Evolutionary conservation across 2,329 filamentous ascomycete genomes (phyloP).

Genomic region (Tolypocladium inflatum): DNA sequence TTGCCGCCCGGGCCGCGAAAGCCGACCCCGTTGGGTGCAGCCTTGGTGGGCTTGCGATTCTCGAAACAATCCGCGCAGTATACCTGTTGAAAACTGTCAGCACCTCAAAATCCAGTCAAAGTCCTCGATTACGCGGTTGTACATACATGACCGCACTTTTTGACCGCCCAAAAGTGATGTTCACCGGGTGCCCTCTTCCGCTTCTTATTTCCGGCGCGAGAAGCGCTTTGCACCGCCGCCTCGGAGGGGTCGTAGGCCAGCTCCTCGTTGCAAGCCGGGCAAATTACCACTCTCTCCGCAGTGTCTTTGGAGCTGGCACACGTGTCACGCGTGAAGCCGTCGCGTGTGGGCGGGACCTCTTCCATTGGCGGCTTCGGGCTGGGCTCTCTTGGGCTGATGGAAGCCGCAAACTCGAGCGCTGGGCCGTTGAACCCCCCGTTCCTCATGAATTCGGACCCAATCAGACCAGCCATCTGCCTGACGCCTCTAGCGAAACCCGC

Average conservation of each 20-base stretch:
- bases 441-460: conserved; percentile 12
- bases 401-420: conserved; percentile 11
- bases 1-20: conserved; percentile 26
- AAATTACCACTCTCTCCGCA: conserved; percentile 66
- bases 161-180: conserved; percentile 87
- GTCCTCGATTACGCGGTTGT: background rate
- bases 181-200: conserved; percentile 48
- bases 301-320: conserved; percentile 23
- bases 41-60: conserved; percentile 34
- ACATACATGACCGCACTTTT: conserved; percentile 79
- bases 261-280: conserved; percentile 79
- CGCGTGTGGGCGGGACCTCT: conserved; percentile 51
- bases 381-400: conserved; percentile 20
- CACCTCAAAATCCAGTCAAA: background rate
- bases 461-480: conserved; percentile 13
- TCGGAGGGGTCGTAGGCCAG: conserved; percentile 60
- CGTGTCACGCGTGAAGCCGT: conserved; percentile 76
- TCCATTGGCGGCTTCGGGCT: conserved; percentile 43
- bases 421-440: conserved; percentile 7
- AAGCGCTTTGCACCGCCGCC: conserved; percentile 9
- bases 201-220: conserved; percentile 17
- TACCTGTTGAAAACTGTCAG: conserved; percentile 31
- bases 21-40: conserved; percentile 20
- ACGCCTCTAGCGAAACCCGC: conserved; percentile 13
- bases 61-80: conserved; percentile 56